Evolutionary conservation across 768 basidiomycete genomes (phyloP).

Genomic region (Tephrocybe sp.): DNA sequence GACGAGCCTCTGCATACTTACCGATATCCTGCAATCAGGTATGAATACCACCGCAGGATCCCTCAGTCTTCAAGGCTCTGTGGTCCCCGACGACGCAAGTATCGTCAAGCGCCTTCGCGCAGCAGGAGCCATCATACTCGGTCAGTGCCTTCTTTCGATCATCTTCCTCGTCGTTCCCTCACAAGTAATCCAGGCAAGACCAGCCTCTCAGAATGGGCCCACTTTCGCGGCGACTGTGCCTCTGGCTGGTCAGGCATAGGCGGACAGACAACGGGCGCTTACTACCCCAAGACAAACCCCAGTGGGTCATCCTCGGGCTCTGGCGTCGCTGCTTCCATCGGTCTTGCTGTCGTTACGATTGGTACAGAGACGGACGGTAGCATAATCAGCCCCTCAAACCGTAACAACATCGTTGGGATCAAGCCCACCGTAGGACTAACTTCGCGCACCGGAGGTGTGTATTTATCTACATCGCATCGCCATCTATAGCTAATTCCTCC

Average conservation of each 20-base stretch:
- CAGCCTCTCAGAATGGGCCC: conserved; percentile 53
- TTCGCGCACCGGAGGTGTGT: conserved; percentile 53
- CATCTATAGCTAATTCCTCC: neutral
- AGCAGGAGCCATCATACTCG: conserved; percentile 44
- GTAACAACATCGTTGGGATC: conserved; percentile 56
- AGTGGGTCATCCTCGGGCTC: conserved; percentile 60
- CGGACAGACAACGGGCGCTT: conserved; percentile 13
- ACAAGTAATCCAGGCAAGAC: conserved; percentile 39
- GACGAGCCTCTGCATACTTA: neutral
- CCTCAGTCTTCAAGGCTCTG: conserved; percentile 34
- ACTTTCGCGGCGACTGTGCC: conserved; percentile 42
- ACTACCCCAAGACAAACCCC: conserved; percentile 45
- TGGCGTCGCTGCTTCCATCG: conserved; percentile 50
- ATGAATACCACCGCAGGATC: conserved; percentile 47
- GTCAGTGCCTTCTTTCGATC: conserved; percentile 17
- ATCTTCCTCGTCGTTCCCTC: neutral
- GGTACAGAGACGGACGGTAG: conserved; percentile 54
- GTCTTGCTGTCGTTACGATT: conserved; percentile 42
- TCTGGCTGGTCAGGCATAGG: conserved; percentile 40
- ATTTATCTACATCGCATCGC: neutral
- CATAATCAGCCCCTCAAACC: conserved; percentile 46
- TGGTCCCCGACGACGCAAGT: conserved; percentile 44
- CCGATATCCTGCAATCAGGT: conserved; percentile 21
- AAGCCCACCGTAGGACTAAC: conserved; percentile 60
- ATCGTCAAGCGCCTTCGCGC: conserved; percentile 40